Evolutionary conservation across 768 basidiomycete genomes (phyloP).

Genomic region (Hortiboletus campestris): DNA sequence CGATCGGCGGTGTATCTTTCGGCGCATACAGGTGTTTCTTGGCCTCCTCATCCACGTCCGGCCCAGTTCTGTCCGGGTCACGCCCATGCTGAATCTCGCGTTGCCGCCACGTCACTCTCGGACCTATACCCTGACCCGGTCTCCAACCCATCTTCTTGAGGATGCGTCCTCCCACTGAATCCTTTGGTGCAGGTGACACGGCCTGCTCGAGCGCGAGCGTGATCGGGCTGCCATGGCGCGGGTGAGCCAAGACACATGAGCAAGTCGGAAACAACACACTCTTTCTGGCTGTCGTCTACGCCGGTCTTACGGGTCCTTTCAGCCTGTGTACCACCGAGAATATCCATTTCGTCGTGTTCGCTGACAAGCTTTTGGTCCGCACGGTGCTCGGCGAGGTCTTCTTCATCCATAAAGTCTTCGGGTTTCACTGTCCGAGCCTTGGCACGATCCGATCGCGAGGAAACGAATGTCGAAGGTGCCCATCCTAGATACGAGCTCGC

Average conservation of each 20-base stretch:
- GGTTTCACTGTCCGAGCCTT: constrained; percentile 58
- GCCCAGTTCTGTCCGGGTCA: constrained; percentile 34
- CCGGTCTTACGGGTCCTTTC: constrained; percentile 37
- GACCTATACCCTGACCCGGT: constrained; percentile 89
- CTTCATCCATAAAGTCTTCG: constrained; percentile 99
- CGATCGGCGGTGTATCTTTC: constrained; percentile 66
- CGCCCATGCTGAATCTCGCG: constrained; percentile 69
- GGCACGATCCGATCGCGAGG: constrained; percentile 76
- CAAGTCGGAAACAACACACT: constrained; percentile 15
- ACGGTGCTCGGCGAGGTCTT: constrained; percentile 82
- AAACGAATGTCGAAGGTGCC: constrained; percentile 90
- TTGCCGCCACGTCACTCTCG: constrained; percentile 75
- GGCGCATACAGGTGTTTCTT: constrained; percentile 85
- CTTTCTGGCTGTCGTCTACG: constrained; percentile 43
- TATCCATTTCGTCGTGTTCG: constrained; percentile 75
- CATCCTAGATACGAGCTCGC: constrained; percentile 62
- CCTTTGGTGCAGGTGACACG: constrained; percentile 69
- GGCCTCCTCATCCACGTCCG: constrained; percentile 74
- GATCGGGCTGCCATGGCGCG: constrained; percentile 49
- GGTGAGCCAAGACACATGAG: not conserved
- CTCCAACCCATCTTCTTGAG: constrained; percentile 97
- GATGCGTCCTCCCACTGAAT: constrained; percentile 81
- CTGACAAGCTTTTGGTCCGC: constrained; percentile 75
- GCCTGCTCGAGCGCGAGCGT: constrained; percentile 60
- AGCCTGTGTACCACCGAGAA: constrained; percentile 54